Evolutionary conservation across 2,329 filamentous ascomycete genomes (phyloP), one percentile per base, ranked within the genome.

Genomic region (Microsporum canis): DNA sequence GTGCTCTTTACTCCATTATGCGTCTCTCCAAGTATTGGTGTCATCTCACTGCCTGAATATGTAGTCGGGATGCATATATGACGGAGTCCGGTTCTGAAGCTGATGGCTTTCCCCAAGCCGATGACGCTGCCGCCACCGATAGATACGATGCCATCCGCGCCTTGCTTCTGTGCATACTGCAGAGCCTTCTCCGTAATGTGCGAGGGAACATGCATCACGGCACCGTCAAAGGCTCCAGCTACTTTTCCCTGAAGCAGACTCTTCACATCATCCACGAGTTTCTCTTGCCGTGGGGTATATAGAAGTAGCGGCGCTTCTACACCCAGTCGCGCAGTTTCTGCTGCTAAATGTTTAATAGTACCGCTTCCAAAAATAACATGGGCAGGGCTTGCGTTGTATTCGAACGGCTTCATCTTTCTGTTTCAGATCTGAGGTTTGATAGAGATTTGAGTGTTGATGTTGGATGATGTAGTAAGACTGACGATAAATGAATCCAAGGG

Each of bases 1-100:
- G 84, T 86, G 61, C 78, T 80, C 72, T 87, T 85, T 62, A 75
- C 68, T 0, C 84, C 83, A 59, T 81, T 77, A 10, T 76, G 74
- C 0, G 83, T 86, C 72, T 87, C 83, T 1, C 84, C 84, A 10
- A 87, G 71, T 55, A 86, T 84, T 0, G 84, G 81, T 2, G 84
- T 86, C 78, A 87, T 84, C 68, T 87, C 84, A 63, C 80, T 82
- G 2, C 82, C 82, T 3, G 82, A 79, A 67, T 84, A 85, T 0
- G 82, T 84, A 1, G 82, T 84, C n/a, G 82, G 81, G 57, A 85
- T 80, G 66, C 80, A 83, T 49, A 84, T 78, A 66, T 84, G 82
- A 23, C 80, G 80, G 38, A 84, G 72, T 0, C 76, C 76, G 38
- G 80, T 82, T 47, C 79, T 76, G 56, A 80, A 72, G 55, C 77